Base-by-base conservation (phyloP, 345 rosid genomes). In the Eucalyptus polybractea region DNA sequence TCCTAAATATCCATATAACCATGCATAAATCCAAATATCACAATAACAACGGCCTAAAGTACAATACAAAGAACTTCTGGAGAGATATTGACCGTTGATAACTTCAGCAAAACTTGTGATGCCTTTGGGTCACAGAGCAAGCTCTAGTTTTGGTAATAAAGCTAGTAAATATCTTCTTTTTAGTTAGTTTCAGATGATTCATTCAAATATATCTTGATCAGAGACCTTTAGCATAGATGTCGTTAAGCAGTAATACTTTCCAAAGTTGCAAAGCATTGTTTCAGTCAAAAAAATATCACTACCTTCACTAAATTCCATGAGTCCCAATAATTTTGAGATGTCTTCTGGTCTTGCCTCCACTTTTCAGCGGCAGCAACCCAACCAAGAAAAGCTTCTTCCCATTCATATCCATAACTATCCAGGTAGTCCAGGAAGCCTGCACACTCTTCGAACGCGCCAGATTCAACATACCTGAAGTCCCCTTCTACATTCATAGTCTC, bases 401-500 rank as follows among this genome's bases (percentile, higher is more conserved):
- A 95, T 81, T 95, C 94, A 87, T 94, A 91, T 86, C 85, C 88
- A 89, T 89, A 89, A 87, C 93, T 94, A 14, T 91, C 94, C 95
- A 95, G 92, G 93, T 94, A 93, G 50, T 95, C 95, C 86, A 97
- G 93, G 92, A 97, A 97, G 90, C 93, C 94, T 49, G 90, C 85
- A 69, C 98, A 96, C 91, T 97, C 99, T 90, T 96, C 97, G 92
- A 94, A 97, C 54, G 93, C 99, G 49, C 95, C 94, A 3, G 95
- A 87, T 51, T 95, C 99, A 62, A 94, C 99, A 87, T 94, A 97
- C 93, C 99, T 93, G 93, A 91, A 97, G 91, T 97, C 99, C 50
- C 98, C 98, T 94, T 96, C 99, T 87, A 97, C 97, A 89, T 95
- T 97, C 96, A 97, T 96, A 13, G 98, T 96, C 94, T 97, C 99